Conservation (phyloP, 805 yeast species). For the Pichia ethanolica region DNA sequence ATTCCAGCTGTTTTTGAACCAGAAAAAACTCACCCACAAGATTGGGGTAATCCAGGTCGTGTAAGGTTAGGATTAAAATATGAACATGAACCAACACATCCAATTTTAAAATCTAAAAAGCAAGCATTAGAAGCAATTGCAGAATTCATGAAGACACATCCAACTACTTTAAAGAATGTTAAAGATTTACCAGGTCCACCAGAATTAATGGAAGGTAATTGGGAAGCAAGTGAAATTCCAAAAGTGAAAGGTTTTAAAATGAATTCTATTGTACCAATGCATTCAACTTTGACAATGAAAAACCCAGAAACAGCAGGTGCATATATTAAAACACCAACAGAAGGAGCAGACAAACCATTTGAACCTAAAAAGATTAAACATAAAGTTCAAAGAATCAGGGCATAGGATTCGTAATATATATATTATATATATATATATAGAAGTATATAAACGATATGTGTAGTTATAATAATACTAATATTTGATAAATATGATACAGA, state of each 20-base stretch:
- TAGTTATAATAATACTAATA: too few relatives aligned
- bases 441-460: background rate
- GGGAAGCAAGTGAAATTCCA: conserved; percentile 56
- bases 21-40: conserved; percentile 90
- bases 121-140: conserved; percentile 55
- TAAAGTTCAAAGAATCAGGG: conserved; percentile 56
- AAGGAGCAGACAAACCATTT: conserved; percentile 33
- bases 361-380: conserved; percentile 31
- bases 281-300: conserved; percentile 70
- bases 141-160: conserved; percentile 53
- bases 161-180: conserved; percentile 60
- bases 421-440: background rate
- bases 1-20: conserved; percentile 51
- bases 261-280: conserved; percentile 85
- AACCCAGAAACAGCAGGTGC: conserved; percentile 74
- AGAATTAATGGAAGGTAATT: conserved; percentile 43
- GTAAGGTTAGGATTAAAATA: conserved; percentile 63
- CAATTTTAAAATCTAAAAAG: conserved; percentile 48
- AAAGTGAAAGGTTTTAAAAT: conserved; percentile 79
- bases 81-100: conserved; percentile 36
- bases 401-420: background rate
- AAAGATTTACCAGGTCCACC: conserved; percentile 60
- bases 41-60: conserved; percentile 96
- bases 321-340: conserved; percentile 48
- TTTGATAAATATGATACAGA: too few relatives aligned